Conservation (phyloP, 2,329 filamentous ascomycete genomes). For the Gremmenia infestans region DNA sequence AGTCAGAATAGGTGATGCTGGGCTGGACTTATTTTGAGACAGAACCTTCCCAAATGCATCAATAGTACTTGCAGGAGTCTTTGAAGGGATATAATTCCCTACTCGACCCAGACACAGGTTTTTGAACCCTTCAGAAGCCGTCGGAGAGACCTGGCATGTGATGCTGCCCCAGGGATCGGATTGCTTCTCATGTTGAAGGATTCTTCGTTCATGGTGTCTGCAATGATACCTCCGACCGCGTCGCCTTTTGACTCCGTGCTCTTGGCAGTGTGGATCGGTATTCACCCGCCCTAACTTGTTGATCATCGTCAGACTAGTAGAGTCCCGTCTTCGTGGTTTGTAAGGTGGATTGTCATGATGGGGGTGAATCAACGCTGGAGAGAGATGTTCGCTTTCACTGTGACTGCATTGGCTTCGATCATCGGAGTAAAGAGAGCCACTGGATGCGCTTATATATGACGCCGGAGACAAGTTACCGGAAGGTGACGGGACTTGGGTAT, state of each 20-base stretch:
- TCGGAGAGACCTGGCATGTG: slow-evolving; percentile 15
- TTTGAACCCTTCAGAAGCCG: slow-evolving; percentile 7
- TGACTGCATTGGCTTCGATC: slow-evolving; percentile 12
- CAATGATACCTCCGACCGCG: slow-evolving; percentile 5
- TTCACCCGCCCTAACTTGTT: slow-evolving; percentile 7
- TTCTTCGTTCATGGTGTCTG: neutral
- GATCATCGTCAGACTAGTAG: slow-evolving; percentile 20
- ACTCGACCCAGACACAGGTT: slow-evolving; percentile 4
- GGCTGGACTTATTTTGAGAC: slow-evolving; percentile 4
- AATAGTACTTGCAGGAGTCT: neutral
- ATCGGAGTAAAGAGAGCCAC: slow-evolving; percentile 10
- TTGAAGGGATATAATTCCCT: slow-evolving; percentile 1
- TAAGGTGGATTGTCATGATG: slow-evolving; percentile 17
- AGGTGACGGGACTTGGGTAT: neutral
- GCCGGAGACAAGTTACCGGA: neutral
- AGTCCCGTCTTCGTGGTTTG: slow-evolving; percentile 10
- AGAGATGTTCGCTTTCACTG: slow-evolving; percentile 10
- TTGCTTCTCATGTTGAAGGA: slow-evolving; percentile 1
- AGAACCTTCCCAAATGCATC: neutral
- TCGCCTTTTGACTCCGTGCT: neutral
- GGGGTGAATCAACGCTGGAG: slow-evolving; percentile 4
- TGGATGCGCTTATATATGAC: neutral
- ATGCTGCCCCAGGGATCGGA: neutral
- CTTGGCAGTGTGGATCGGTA: slow-evolving; percentile 8
- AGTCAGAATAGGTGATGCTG: slow-evolving; percentile 2